A percentile compares a stretch with the other conserved stretches of the same genome.
These are phyloP conservation scores for Asclepias syriaca DNA, from an alignment of 257 asterid genomes.

Conservation along the genomic window DNA sequence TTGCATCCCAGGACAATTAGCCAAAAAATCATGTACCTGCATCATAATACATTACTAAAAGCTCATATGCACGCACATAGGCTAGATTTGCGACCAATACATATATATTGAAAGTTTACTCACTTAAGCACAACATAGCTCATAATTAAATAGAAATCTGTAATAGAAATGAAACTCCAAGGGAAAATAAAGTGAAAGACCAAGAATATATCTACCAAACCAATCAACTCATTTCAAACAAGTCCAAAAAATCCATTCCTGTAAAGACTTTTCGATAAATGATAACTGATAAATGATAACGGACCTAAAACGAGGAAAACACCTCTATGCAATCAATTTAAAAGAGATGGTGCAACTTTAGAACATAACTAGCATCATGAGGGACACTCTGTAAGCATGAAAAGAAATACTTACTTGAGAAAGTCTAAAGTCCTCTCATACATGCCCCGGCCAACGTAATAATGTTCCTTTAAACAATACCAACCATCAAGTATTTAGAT, in stretches of 20 bases:
- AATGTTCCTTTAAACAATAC: slow-evolving; percentile 63
- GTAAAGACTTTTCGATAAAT: not conserved
- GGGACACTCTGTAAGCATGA: not conserved
- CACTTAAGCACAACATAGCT: not conserved
- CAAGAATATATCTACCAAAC: not conserved
- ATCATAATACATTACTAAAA: slow-evolving; percentile 9
- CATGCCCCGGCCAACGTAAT: slow-evolving; percentile 98
- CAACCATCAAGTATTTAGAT: slow-evolving; percentile 9
- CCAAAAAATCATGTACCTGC: slow-evolving; percentile 93
- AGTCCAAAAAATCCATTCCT: not conserved
- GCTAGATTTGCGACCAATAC: not conserved
- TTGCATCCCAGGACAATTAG: slow-evolving; percentile 78
- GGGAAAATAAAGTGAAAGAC: not conserved
- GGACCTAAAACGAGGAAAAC: not conserved
- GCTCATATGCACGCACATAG: not conserved
- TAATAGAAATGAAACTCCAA: not conserved
- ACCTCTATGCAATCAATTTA: not conserved
- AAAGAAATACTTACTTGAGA: slow-evolving; percentile 51
- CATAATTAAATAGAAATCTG: not conserved
- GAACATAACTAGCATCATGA: not conserved
- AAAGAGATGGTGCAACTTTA: not conserved
- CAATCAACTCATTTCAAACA: not conserved
- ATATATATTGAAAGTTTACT: not conserved
- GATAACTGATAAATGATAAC: not conserved
- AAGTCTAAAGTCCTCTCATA: slow-evolving; percentile 85